A percentile compares a stretch with the other conserved stretches of the same genome.
Conservation (phyloP, 2,329 filamentous ascomycete species). For the Helotiales sp. region DNA sequence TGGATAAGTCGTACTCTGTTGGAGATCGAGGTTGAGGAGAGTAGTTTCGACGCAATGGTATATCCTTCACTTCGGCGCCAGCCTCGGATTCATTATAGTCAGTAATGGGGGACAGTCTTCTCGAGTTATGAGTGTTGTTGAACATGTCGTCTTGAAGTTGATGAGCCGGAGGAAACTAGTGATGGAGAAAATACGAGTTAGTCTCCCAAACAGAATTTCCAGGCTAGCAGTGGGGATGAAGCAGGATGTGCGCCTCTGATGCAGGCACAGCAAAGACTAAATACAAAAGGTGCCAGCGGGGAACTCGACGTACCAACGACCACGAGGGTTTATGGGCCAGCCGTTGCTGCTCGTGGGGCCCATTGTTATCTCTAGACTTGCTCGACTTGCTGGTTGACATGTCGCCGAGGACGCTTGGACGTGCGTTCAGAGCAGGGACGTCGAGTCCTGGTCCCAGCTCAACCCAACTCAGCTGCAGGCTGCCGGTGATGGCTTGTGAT, state of each 20-base stretch:
- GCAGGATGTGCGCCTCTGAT: not conserved
- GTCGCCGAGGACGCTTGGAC: not conserved
- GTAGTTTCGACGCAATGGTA: conserved; percentile 22
- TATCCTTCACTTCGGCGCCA: conserved; percentile 27
- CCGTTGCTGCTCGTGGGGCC: too few relatives aligned
- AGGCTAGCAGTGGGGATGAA: conserved; percentile 3
- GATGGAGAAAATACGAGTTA: conserved; percentile 5
- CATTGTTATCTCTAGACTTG: too few relatives aligned
- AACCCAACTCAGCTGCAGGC: not conserved
- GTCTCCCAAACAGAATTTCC: not conserved
- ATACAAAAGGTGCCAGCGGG: too few relatives aligned
- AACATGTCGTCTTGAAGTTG: conserved; percentile 14
- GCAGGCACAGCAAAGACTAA: not conserved
- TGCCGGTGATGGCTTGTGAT: too few relatives aligned
- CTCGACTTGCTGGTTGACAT: conserved; percentile 6
- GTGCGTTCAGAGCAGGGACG: too few relatives aligned
- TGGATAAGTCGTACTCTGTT: conserved; percentile 4
- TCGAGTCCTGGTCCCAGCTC: too few relatives aligned
- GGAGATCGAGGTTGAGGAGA: conserved; percentile 2
- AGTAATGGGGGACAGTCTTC: conserved; percentile 21
- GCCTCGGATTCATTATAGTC: conserved; percentile 19
- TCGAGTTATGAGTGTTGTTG: conserved; percentile 2
- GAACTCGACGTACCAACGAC: too few relatives aligned
- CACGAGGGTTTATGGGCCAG: conserved; percentile 16
- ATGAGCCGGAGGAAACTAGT: conserved; percentile 20